Evolutionary conservation across 1,284 basidiomycete species (phyloP), one percentile per base, ranked within the genome.

Genomic region (Moniliophthora roreri): DNA sequence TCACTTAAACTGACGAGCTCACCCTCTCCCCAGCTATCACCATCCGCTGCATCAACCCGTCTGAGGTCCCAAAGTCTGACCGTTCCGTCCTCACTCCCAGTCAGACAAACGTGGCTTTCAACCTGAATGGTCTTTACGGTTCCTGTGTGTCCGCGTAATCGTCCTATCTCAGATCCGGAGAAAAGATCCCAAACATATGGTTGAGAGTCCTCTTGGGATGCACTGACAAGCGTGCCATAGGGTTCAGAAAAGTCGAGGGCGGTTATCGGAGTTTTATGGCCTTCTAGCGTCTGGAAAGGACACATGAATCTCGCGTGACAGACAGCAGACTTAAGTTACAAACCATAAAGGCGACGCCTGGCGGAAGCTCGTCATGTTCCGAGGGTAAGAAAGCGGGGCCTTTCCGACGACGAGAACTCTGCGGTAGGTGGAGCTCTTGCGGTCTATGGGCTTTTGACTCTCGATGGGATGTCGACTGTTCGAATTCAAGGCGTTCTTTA

Each of bases 291-390:
- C 91, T 95, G 62, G 38, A 48, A 35, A 56, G 48, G 28, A 16
- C 53, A 51, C 32, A 48, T 36, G 34, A 40, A 39, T 52, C 28
- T 50, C 35, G 44, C 16, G 4, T 59, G 38, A 53, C 23, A 36
- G 48, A 32, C 35, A 35, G 35, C 39, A 51, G 56, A 15, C 13
- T 2, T 13, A 28, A 13, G 13, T 16, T 41, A 57, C 71, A 58
- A 69, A 92, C 92, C 95, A 99, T 98, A 74, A 99, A 99, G 4
- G 96, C 96, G 3, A 98, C 86, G 3, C 93, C 93, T 5, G 87
- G 84, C 4, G 96, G 97, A 52, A 99, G 77, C 53, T 98, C 94
- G 63, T 97, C 94, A 62, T 99, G 97, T 69, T 99, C 97, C 13
- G 93, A 96, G 1, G 96, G 96, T 55, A 99, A 71, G 77, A 99